phyloP scores from a whole-genome alignment of 1,284 basidiomycete genomes.

The Rhodotorula sp. region DNA sequence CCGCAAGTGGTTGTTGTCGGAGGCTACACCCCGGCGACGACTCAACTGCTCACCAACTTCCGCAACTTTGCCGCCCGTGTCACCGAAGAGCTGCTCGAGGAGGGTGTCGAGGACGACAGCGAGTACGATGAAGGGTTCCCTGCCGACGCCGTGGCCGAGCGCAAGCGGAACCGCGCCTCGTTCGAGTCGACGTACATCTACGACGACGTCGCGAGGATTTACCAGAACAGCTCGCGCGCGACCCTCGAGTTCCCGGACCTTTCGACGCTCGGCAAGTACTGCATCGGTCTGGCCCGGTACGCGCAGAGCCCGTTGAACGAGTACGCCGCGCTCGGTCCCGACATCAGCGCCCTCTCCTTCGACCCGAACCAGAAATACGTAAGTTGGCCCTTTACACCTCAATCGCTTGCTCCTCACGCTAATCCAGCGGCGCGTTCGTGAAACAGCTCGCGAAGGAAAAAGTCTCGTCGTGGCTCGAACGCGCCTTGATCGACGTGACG shows the following conservation, averaged over 20 bases:
- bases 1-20: constrained; percentile 89
- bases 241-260: constrained; percentile 80
- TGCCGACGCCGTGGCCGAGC: constrained; percentile 5
- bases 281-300: constrained; percentile 89
- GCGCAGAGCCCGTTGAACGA: constrained; percentile 91
- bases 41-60: constrained; percentile 43
- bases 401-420: background rate
- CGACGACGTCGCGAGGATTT: constrained; percentile 91
- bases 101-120: constrained; percentile 20
- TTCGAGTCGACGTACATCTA: constrained; percentile 69
- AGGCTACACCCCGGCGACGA: constrained; percentile 55
- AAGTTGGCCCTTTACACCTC: constrained; percentile 43
- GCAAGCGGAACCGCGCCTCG: constrained; percentile 20
- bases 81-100: constrained; percentile 48
- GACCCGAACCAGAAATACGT: constrained; percentile 80
- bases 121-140: constrained; percentile 32
- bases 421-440: background rate
- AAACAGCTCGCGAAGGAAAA: constrained; percentile 78
- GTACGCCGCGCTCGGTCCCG: constrained; percentile 76
- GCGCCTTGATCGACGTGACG: constrained; percentile 81
- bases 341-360: constrained; percentile 76
- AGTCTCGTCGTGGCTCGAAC: constrained; percentile 75
- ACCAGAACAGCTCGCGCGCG: constrained; percentile 85
- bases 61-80: constrained; percentile 63
- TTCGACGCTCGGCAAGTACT: constrained; percentile 80